Evolutionary conservation across 169 alveolate species (phyloP), one percentile per base, ranked within the genome.

Genomic region (Ichthyophthirius multifiliis): DNA sequence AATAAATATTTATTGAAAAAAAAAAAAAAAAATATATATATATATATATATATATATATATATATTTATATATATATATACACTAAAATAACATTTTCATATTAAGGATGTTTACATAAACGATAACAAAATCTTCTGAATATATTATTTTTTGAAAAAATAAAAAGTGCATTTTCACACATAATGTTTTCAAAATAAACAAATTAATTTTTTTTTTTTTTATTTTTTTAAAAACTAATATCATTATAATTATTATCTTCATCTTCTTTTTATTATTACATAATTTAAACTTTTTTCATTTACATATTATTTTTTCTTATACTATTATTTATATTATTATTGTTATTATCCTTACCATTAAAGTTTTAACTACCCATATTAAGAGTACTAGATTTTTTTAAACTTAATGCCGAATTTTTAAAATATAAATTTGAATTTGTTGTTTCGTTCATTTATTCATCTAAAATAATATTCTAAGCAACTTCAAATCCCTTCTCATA

Each of bases 121-220:
- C 35, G n/a, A 12, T 67, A 67, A 39, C 77, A 67, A 6, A 67
- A 3, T 37, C 41, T 34, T 39, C 77, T 34, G 16, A 67, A 13
- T 2, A 5, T n/a, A 41, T 67, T 67, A 6, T 67, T 1, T 9
- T 67, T 1, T 5, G 48, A 34, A 16, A 67, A 37, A 16, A 67
- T 12, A 20, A 37, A 67, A 7, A 67, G 41, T 18, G 62, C n/a
- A 18, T 18, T 4, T 5, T 67, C 7, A 23, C 77, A 67, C 7
- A 37, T 64, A 6, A 76, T 71, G 13, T 63, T 75, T 5, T 20
- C 65, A 45, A 67, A 81, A 55, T 81, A 81, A 18, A 34, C 30
- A 20, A 81, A 71, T 43, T 71, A 23, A 12, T 65, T 31, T 30
- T 32, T 10, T 30, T 47, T 15, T 16, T 1, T 30, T 48, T 48